Evolutionary conservation across 2,329 filamentous ascomycete species (phyloP), one percentile per base, ranked within the genome.

Genomic region (Curvularia sp.): DNA sequence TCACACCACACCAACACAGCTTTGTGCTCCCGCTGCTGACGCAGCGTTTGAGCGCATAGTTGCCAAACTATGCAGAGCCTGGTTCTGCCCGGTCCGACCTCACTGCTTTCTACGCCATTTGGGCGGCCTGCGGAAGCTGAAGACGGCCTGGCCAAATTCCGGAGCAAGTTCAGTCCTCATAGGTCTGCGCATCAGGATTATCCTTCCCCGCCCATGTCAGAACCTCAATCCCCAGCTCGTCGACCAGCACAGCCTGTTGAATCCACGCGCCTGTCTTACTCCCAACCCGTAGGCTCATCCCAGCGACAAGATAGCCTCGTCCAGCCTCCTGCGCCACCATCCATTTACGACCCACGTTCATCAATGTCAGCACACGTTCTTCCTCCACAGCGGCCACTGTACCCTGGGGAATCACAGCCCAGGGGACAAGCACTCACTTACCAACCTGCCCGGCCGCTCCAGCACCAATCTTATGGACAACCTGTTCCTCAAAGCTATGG

Each of bases 131-230:
- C 70, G 72, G 73, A 75, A 61, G 68, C 70, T 67, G 73, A 73
- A 61, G 67, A 67, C 65, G 66, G 68, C 61, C 72, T 75, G 71
- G 68, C 65, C 60, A 75, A 74, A 53, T 66, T 71, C 38, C 68
- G 69, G 42, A 60, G 67, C 48, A 71, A 74, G 65, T 73, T 75
- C 72, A 74, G 74, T 70, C 73, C 73, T 59, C 65, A 54, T 56
- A 63, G 71, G 69, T 60, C 73, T 73, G 72, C 73, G 64, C 71
- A 70, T 53, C 66, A 72, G 62, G 69, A 70, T 66, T 82, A 82
- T 71, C 80, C 79, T 59, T 82, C 80, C 67, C 80, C 81, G 73
- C 81, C 81, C 73, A 83, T 83, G 81, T 83, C 81, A 76, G 79
- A 78, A 74, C 77, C 80, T 67, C 78, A 79, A 57, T 81, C 80